phyloP scores from a whole-genome alignment of 2,329 filamentous ascomycete species.

The Alternaria triticina region DNA sequence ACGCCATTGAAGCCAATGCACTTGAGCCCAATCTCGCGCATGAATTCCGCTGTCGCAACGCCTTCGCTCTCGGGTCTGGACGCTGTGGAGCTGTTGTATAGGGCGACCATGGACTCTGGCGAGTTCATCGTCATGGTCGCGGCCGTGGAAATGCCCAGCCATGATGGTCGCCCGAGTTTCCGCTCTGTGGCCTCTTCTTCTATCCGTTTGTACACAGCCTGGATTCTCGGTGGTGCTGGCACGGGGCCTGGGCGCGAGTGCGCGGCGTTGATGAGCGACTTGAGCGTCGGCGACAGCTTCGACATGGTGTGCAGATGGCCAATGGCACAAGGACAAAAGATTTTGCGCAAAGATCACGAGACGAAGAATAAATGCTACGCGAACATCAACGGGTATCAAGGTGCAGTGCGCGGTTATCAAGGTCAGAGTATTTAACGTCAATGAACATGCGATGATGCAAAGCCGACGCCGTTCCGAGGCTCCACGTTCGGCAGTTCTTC shows the following conservation, averaged over 20 bases:
- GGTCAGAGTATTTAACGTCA: background rate
- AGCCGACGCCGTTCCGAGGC: conserved; percentile 12
- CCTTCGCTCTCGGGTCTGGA: conserved; percentile 39
- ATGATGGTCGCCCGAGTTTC: conserved; percentile 43
- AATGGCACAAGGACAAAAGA: background rate
- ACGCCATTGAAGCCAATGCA: conserved; percentile 79
- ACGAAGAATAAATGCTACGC: background rate
- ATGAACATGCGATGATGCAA: conserved; percentile 4
- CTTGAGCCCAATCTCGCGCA: conserved; percentile 77
- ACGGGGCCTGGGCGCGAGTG: conserved; percentile 45
- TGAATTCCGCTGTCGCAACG: conserved; percentile 68
- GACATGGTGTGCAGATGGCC: conserved; percentile 32
- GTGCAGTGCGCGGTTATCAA: background rate
- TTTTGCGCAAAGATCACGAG: background rate
- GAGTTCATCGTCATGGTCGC: conserved; percentile 88
- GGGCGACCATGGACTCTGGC: conserved; percentile 71
- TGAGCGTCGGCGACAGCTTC: conserved; percentile 44
- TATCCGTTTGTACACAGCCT: conserved; percentile 40
- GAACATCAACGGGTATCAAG: background rate
- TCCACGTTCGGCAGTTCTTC: conserved; percentile 7
- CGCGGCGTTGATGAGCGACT: conserved; percentile 45
- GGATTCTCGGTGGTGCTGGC: conserved; percentile 41
- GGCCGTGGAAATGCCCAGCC: conserved; percentile 62
- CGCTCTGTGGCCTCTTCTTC: conserved; percentile 39
- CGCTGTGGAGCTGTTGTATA: conserved; percentile 57